Conservation (phyloP, 163 green algal genomes). For the Chlamydomonas reinhardtii region DNA sequence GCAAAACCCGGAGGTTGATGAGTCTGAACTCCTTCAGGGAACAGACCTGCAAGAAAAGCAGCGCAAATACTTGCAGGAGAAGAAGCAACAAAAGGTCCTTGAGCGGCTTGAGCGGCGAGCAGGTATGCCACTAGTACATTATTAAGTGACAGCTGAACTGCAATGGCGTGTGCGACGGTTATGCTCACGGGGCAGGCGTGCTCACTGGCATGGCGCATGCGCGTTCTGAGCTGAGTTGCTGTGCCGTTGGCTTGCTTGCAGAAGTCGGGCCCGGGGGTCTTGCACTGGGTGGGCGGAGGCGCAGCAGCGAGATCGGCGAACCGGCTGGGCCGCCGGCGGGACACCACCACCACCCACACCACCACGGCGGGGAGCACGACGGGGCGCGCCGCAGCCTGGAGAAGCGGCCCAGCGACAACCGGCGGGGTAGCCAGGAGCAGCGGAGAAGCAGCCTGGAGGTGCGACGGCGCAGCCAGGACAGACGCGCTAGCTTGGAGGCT, state of each 20-base stretch:
- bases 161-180: neutral
- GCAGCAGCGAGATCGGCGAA: neutral
- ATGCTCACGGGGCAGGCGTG: too few species aligned
- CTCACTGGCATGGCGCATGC: neutral
- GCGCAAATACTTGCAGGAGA: slow-evolving; percentile 5
- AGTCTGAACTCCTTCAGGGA: slow-evolving; percentile 5
- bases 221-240: neutral
- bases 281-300: neutral
- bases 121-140: neutral
- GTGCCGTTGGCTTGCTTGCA: neutral
- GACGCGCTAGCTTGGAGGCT: neutral
- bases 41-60: slow-evolving; percentile 17
- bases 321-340: too few species aligned
- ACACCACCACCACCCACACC: neutral
- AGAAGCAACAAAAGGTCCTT: slow-evolving; percentile 13
- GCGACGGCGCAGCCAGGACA: neutral
- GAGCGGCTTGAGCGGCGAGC: slow-evolving; percentile 34
- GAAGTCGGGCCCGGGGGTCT: neutral
- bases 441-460: neutral
- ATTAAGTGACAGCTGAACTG: too few species aligned
- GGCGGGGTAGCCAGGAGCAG: neutral
- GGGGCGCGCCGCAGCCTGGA: too few species aligned
- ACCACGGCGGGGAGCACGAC: neutral
- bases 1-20: slow-evolving; percentile 23
- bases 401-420: neutral